Conservation (phyloP, 352 stramenopile genomes). For the Thraustochytrium sp. region DNA sequence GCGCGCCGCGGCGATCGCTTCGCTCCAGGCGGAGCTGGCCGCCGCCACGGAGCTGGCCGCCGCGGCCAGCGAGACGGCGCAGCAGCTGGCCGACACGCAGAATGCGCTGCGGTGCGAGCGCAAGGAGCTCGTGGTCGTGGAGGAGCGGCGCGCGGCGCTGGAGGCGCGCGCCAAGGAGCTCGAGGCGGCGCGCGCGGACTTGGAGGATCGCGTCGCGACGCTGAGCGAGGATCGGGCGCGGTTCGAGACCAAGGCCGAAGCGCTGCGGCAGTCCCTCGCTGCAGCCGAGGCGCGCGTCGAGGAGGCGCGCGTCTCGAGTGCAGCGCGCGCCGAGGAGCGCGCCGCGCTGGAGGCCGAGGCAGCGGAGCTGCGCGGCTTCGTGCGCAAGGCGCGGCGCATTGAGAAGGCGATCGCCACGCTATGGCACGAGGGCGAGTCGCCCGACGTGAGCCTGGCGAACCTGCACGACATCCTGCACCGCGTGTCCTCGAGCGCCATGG, state of each 20-base stretch:
- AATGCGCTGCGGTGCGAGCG: constrained; percentile 19
- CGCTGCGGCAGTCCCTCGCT: not conserved
- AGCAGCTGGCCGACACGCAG: constrained; percentile 22
- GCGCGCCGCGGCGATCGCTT: not conserved
- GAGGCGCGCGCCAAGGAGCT: not conserved
- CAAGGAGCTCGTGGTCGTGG: not conserved
- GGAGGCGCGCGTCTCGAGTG: not conserved
- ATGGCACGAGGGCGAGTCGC: not conserved
- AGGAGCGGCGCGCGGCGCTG: not conserved
- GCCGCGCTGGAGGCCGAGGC: not conserved
- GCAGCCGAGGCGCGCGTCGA: not conserved
- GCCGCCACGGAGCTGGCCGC: not conserved
- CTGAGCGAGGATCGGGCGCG: not conserved
- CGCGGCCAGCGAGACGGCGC: not conserved
- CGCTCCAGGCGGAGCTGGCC: not conserved
- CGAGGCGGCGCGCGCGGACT: not conserved
- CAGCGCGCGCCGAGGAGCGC: not conserved
- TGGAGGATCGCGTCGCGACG: not conserved
- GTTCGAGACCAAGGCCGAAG: not conserved
- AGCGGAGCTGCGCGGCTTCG: not conserved
- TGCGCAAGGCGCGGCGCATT: not conserved
- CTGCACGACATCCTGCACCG: not conserved
- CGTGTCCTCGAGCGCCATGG: not conserved
- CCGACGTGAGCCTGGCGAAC: not conserved
- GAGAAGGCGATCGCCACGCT: constrained; percentile 22